Evolutionary conservation across 2,329 filamentous ascomycete genomes (phyloP).

Genomic region (Xylaria sp.): DNA sequence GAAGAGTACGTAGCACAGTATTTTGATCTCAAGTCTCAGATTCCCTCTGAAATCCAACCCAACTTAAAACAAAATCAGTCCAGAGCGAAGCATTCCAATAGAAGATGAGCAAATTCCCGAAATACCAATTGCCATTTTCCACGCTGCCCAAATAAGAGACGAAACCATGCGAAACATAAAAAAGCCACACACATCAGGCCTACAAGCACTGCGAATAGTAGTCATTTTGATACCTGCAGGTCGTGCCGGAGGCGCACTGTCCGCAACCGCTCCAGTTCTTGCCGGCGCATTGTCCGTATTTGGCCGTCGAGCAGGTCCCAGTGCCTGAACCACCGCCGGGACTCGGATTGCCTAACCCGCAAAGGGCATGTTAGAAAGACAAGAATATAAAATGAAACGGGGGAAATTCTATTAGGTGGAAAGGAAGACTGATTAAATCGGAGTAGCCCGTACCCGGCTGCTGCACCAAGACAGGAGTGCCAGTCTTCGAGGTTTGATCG

Average conservation of each 20-base stretch:
- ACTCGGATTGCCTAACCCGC: constrained; percentile 22
- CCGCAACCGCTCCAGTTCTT: constrained; percentile 47
- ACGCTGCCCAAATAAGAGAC: not conserved
- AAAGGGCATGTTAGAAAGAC: constrained; percentile 11
- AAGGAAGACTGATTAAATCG: not conserved
- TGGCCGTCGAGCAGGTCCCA: constrained; percentile 43
- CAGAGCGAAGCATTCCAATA: constrained; percentile 6
- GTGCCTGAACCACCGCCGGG: constrained; percentile 21
- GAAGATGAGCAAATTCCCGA: not conserved
- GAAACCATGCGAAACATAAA: not conserved
- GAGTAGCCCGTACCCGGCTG: constrained; percentile 27
- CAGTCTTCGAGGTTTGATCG: constrained; percentile 51
- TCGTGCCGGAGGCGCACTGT: constrained; percentile 41
- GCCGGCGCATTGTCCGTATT: constrained; percentile 48
- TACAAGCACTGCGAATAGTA: constrained; percentile 49
- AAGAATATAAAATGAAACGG: not conserved
- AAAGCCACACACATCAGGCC: not conserved
- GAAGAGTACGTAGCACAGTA: not conserved
- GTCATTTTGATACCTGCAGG: constrained; percentile 48
- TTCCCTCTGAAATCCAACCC: not conserved
- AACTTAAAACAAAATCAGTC: not conserved
- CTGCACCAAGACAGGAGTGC: constrained; percentile 51
- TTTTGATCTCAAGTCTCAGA: too few relatives aligned
- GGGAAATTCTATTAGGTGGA: not conserved
- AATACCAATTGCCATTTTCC: not conserved